A percentile compares a stretch with the other conserved stretches of the same genome.
Evolutionary conservation across 108 stramenopile species (phyloP).

Genomic region (Seminavis robusta): DNA sequence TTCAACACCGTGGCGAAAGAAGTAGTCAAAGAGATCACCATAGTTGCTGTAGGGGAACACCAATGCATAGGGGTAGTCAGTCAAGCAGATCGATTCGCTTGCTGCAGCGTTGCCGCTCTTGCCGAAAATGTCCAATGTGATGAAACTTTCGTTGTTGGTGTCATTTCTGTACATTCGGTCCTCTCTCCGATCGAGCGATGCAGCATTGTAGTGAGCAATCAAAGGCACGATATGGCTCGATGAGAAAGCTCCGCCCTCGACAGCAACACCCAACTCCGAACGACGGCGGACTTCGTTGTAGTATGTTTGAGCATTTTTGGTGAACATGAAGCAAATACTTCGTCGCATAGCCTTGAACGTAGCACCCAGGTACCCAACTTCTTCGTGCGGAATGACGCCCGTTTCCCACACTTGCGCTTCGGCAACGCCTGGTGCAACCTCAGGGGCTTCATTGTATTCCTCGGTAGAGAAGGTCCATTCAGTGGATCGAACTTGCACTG

Average conservation of each 20-base stretch:
- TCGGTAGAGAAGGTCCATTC: slow-evolving; percentile 30
- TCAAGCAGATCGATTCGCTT: slow-evolving; percentile 25
- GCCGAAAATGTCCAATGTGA: slow-evolving; percentile 16
- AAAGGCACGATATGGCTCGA: slow-evolving; percentile 24
- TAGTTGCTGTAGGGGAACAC: slow-evolving; percentile 53
- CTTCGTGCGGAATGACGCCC: slow-evolving; percentile 31
- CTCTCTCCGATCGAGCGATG: slow-evolving; percentile 9
- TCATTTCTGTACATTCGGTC: slow-evolving; percentile 41
- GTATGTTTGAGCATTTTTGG: slow-evolving; percentile 36
- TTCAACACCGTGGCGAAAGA: slow-evolving; percentile 26
- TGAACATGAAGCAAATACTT: slow-evolving; percentile 64
- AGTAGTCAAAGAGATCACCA: slow-evolving; percentile 48
- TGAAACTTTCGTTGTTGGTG: slow-evolving; percentile 41
- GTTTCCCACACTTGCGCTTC: slow-evolving; percentile 48
- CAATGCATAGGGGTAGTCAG: slow-evolving; percentile 52
- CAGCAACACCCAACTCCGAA: slow-evolving; percentile 19
- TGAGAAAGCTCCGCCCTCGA: slow-evolving; percentile 2
- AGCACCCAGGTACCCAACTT: slow-evolving; percentile 19
- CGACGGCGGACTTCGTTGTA: slow-evolving; percentile 57
- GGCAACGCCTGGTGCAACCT: slow-evolving; percentile 30
- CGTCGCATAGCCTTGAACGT: slow-evolving; percentile 29
- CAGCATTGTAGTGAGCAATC: slow-evolving; percentile 17
- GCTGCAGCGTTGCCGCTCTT: no score
- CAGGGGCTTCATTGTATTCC: slow-evolving; percentile 24
- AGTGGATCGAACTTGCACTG: slow-evolving; percentile 33